Evolutionary conservation across 1,139 yeast genomes (phyloP), one percentile per base, ranked within the genome.

Genomic region (Diutina siamensis): DNA sequence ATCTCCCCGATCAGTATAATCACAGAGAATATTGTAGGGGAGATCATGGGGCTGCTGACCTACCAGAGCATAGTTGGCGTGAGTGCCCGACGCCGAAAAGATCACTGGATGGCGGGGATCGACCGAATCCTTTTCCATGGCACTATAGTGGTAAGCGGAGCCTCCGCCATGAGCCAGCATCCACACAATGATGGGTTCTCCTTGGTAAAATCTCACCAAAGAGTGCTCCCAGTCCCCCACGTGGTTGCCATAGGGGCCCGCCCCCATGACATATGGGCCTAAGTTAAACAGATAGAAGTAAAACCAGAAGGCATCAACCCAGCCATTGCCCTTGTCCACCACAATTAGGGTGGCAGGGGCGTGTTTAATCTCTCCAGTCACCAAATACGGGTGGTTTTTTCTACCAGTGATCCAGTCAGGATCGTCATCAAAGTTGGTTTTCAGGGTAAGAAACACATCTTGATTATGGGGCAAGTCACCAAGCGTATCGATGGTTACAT

Each of bases 111-210:
- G 74, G 46, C 55, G 65, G 3, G 63, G 57, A 45, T 69, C 68
- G 12, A 63, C 51, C 46, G 76, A 78, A 48, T 74, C 73, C 57
- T 83, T 84, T 57, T 88, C 96, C 28, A 31, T 21, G 50, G 88
- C 64, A 27, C 87, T 83, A 58, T 80, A 89, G 52, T 73, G 72
- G 60, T 83, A 92, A 0, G 95, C 97, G 20, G 89, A 83, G 3
- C 98, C 98, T 10, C 97, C 97, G 1, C 97, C 95, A 62, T 92
- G 98, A 1, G 97, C 97, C 28, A 94, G 83, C 94, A 92, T 85
- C 97, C 97, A 92, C n/a, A 89, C 79, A 48, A 83, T 75, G n/a
- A 80, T 71, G 0, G 98, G 97, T 50, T 71, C 65, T 0, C 96
- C 95, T 3, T 83, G 74, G 54, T 80, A 75, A 59, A 85, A 92